Base-by-base conservation (phyloP, 2,329 filamentous ascomycete genomes). In the Esteya vermicola region DNA sequence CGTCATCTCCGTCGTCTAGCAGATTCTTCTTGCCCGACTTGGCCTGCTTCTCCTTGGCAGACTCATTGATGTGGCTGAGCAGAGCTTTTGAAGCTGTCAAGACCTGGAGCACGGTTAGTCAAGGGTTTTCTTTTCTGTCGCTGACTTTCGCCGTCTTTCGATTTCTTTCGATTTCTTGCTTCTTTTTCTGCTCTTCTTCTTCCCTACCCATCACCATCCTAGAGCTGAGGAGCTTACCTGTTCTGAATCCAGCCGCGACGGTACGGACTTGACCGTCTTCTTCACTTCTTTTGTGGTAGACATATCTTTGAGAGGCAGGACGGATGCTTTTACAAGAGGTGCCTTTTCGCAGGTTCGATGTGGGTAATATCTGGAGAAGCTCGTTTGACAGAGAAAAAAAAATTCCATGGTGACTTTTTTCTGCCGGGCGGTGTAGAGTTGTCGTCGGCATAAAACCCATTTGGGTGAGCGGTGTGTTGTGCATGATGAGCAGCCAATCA, bases 71-170 rank as follows among this genome's bases (percentile, higher is more conserved):
- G 57, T 78, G 72, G 34, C 65, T 62, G 42, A 80, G 58, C 18
- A 80, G 67, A 23, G 75, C 73, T 54, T 70, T 75, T 47, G 73
- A 75, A 27, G 75, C 75, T 54, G 76, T 78, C 43, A 78, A 56
- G 25, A 68, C 70, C 72, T 78, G 39, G n/a, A n/a, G n/a, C n/a
- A n/a, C n/a, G n/a, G n/a, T n/a, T n/a, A n/a, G n/a, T n/a, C n/a
- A n/a, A n/a, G n/a, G n/a, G n/a, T 12, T 38, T 42, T 36, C 43
- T 42, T 40, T 6, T 25, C 31, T 13, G 43, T n/a, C n/a, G n/a
- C n/a, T n/a, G n/a, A 20, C n/a, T 19, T 32, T 32, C 9, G 5
- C 30, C 30, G 4, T 16, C 16, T 16, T 25, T n/a, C n/a, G n/a
- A n/a, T n/a, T n/a, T n/a, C n/a, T n/a, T n/a, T n/a, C n/a, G n/a